Evolutionary conservation across 2,329 filamentous ascomycete genomes (phyloP).

Genomic region (Exophiala sideris): DNA sequence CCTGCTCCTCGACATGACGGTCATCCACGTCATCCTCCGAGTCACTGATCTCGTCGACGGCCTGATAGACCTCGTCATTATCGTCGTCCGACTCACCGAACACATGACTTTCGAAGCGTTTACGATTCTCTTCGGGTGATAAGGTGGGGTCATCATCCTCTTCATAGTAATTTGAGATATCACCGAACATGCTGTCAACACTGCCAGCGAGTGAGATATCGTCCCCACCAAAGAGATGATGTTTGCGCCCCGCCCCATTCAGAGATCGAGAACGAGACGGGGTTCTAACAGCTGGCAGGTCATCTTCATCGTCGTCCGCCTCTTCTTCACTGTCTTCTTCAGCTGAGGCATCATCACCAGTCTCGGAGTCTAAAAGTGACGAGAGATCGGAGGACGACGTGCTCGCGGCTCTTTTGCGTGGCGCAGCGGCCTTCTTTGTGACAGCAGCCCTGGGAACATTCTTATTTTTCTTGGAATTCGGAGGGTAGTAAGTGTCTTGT

Average conservation of each 20-base stretch:
- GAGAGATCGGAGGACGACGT: constrained; percentile 11
- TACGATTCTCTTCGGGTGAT: constrained; percentile 24
- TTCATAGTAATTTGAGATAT: constrained; percentile 18
- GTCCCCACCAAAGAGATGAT: constrained; percentile 9
- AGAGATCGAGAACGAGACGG: constrained; percentile 41
- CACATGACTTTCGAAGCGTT: constrained; percentile 24
- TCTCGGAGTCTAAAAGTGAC: constrained; percentile 19
- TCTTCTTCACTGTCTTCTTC: constrained; percentile 30
- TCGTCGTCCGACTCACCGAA: constrained; percentile 32
- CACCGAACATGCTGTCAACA: constrained; percentile 23
- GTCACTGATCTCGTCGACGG: constrained; percentile 75
- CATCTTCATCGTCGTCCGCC: constrained; percentile 43
- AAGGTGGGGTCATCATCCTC: constrained; percentile 20
- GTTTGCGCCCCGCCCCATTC: constrained; percentile 42
- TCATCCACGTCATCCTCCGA: constrained; percentile 76
- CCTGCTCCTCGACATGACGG: constrained; percentile 53
- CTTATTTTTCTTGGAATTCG: constrained; percentile 15
- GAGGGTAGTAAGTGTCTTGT: constrained; percentile 15
- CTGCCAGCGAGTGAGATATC: constrained; percentile 19
- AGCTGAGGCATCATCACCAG: constrained; percentile 28
- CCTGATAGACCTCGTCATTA: constrained; percentile 56
- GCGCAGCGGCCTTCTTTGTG: constrained; percentile 10
- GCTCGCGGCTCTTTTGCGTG: constrained; percentile 16
- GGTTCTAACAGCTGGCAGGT: constrained; percentile 39
- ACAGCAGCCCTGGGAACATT: constrained; percentile 3